phyloP scores from a whole-genome alignment of 2,329 filamentous ascomycete genomes.

The Ophiostoma quercus region DNA sequence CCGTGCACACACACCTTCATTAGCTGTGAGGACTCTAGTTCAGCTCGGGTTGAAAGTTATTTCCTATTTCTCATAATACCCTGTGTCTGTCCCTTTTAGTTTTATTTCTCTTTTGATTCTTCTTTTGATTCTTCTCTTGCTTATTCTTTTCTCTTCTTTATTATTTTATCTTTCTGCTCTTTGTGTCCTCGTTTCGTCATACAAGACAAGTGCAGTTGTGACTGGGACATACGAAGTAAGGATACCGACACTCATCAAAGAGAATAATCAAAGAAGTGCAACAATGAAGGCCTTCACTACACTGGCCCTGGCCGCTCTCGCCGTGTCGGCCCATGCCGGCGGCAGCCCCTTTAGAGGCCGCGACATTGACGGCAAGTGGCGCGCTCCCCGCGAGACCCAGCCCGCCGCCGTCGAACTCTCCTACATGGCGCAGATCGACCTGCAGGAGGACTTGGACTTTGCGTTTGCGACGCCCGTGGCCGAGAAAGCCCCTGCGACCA shows the following conservation, averaged over 20 bases:
- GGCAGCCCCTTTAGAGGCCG: constrained; percentile 20
- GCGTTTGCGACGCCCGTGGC: neutral
- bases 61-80: neutral
- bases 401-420: constrained; percentile 21
- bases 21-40: neutral
- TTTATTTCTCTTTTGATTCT: neutral
- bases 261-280: neutral
- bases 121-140: neutral
- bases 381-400: constrained; percentile 30
- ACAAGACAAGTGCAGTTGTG: neutral
- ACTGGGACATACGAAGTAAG: too few relatives aligned
- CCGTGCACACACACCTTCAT: neutral
- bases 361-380: constrained; percentile 27
- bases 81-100: neutral
- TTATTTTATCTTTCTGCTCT: neutral
- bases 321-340: constrained; percentile 12
- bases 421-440: constrained; percentile 27
- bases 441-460: neutral
- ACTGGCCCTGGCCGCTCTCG: constrained; percentile 15
- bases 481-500: constrained; percentile 26
- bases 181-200: neutral
- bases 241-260: too few relatives aligned
- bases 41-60: neutral
- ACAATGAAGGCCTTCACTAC: constrained; percentile 10
- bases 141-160: neutral